Base-by-base conservation (phyloP, 208 protist species). In the Perkinsela sp. region DNA sequence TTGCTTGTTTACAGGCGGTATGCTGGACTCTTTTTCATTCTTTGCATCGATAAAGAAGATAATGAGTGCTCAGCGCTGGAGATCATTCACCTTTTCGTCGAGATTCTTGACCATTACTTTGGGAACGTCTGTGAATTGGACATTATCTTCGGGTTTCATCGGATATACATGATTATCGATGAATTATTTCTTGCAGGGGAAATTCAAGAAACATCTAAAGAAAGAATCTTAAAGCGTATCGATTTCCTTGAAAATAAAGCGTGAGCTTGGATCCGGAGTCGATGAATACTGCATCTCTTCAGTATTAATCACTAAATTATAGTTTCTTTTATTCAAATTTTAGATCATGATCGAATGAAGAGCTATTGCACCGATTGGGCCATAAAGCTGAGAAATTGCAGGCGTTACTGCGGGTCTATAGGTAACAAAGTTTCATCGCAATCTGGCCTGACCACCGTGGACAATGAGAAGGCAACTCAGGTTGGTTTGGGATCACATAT, bases 41-140 rank as follows among this genome's bases (percentile, higher is more conserved):
- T 97, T n/a, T 96, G 93, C 69, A 86, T 98, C 31, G 95, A 99
- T 70, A 57, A 85, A 29, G 85, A 80, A 40, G 97, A 99, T 78
- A 99, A 99, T 77, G 96, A 98, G 67, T 77, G 99, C 2, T 81
- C 90, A 0, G 96, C 87, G 73, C 75, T 99, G 0, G 96, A 99
- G 77, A 78, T 90, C 67, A 98, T 99, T 74, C 96, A 98, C 74
- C 74, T 98, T 0, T 94, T 98, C 72, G 95, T 95, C 29, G 85
- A 94, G 76, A 85, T 96, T 32, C 85, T 99, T 16, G 96, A 99
- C 75, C 90, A 95, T 75, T 98, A 96, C 75, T 99, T 99, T 76
- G 94, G 91, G 68, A 96, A 97, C 74, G 97, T 99, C 28, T 99
- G 96, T 73, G 97, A 99, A 77, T 81, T 99, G 0, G 97, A 99